Base-by-base conservation (phyloP, 805 yeast species). In the Pichia thaimueangensis region DNA sequence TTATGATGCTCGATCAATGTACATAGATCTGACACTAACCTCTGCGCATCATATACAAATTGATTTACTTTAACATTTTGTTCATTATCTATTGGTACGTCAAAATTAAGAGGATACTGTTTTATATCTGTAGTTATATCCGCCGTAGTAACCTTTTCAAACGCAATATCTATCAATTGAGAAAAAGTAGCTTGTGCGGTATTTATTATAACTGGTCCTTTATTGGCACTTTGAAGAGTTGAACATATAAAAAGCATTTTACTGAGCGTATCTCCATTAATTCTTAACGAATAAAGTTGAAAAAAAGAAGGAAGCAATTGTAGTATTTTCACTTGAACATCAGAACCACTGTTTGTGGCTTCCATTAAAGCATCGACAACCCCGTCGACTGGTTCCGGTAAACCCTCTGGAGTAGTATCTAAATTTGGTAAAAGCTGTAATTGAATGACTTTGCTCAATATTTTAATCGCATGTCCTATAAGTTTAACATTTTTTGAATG, bases 141-240 rank as follows among this genome's bases (percentile, higher is more conserved):
- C 33, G 73, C 76, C 8, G 19, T n/a, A 5, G 62, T 67, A 15
- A 78, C 71, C 55, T 77, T 71, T 43, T 91, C 97, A 59, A 83
- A 91, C 0, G 88, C 74, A 24, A 83, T 76, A 29, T 83, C 77
- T 35, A 88, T 72, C 33, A 93, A 64, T 58, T 93, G 97, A 48
- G 88, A 94, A 35, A 88, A 71, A 3, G 97, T 87, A 2, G 97
- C 98, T 38, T 86, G 80, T 0, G 97, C 96, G 0, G 97, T 86
- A 54, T 88, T 89, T 12, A 78, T 71, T 5, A 93, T 95, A 52
- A 86, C 85, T 0, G 83, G 76, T 5, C 80, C 73, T 52, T 84
- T 82, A 47, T 78, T 82, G 12, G 78, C 71, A 12, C 77, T 65
- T 43, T 86, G 88, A 38, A 93, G 68, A 27, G 78, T 72, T 0